Evolutionary conservation across 2,329 filamentous ascomycete species (phyloP).

Genomic region (Aquanectria penicillioides): DNA sequence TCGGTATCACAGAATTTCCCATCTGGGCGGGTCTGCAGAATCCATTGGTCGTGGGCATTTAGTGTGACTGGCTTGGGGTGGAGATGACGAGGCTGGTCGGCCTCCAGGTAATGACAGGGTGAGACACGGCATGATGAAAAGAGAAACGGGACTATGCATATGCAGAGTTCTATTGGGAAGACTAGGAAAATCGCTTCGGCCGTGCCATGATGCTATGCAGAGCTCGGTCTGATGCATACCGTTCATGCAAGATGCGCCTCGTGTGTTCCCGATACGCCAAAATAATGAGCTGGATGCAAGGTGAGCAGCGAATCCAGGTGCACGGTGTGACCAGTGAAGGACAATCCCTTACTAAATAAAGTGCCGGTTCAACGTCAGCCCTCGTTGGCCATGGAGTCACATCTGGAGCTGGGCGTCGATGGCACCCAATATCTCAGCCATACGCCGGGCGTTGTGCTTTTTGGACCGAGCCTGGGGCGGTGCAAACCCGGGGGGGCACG

Average conservation of each 20-base stretch:
- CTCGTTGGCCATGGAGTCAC: conserved; percentile 3
- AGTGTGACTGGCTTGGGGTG: too few relatives aligned
- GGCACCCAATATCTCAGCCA: conserved; percentile 18
- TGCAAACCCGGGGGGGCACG: conserved; percentile 24
- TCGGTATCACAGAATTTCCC: too few relatives aligned
- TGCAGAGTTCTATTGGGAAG: not conserved
- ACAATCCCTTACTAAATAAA: not conserved
- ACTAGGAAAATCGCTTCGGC: not conserved
- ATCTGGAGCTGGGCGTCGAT: conserved; percentile 13
- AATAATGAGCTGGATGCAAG: too few relatives aligned
- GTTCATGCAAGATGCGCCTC: not conserved
- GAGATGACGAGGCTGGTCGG: not conserved
- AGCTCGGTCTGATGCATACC: too few relatives aligned
- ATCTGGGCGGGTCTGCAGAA: too few relatives aligned
- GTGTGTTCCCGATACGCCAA: not conserved
- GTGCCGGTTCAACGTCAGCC: too few relatives aligned
- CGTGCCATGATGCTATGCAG: not conserved
- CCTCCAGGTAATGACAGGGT: not conserved
- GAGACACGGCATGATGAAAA: not conserved
- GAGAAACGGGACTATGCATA: not conserved
- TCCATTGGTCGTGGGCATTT: too few relatives aligned
- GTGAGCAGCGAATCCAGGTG: not conserved
- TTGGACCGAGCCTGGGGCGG: not conserved
- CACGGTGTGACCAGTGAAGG: too few relatives aligned
- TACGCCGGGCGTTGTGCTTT: conserved; percentile 12